phyloP scores from a whole-genome alignment of 768 basidiomycete genomes.

The Rossbeevera mucosa region DNA sequence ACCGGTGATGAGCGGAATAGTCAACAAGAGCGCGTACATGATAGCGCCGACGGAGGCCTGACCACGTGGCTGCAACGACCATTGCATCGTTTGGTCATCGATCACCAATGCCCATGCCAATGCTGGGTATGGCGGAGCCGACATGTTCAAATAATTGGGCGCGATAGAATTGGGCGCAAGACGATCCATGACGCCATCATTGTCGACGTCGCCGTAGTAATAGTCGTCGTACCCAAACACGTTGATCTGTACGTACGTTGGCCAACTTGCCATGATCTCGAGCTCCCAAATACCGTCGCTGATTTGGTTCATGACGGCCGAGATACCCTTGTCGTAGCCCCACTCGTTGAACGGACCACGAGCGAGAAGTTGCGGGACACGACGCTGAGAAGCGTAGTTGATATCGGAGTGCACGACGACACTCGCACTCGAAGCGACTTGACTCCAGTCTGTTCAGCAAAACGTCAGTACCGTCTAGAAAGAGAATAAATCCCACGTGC shows the following conservation, averaged over 20 bases:
- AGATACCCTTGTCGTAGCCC: slow-evolving; percentile 85
- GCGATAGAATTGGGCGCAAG: slow-evolving; percentile 84
- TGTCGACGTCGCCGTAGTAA: slow-evolving; percentile 89
- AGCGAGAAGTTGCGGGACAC: slow-evolving; percentile 81
- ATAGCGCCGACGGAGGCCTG: slow-evolving; percentile 75
- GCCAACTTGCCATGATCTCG: slow-evolving; percentile 89
- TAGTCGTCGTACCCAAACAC: slow-evolving; percentile 88
- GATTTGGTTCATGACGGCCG: slow-evolving; percentile 61
- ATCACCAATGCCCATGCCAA: slow-evolving; percentile 83
- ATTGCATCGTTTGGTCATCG: slow-evolving; percentile 71
- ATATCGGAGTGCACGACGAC: slow-evolving; percentile 76
- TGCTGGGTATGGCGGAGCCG: slow-evolving; percentile 83
- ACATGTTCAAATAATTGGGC: slow-evolving; percentile 87
- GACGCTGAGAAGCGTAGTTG: slow-evolving; percentile 55
- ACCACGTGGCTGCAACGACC: slow-evolving; percentile 80
- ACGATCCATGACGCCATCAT: slow-evolving; percentile 84
- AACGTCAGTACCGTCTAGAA: background rate
- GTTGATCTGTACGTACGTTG: slow-evolving; percentile 84
- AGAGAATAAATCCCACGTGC: slow-evolving; percentile 37
- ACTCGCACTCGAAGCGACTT: slow-evolving; percentile 53
- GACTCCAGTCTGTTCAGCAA: slow-evolving; percentile 65
- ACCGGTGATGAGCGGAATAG: slow-evolving; percentile 83
- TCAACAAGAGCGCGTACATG: slow-evolving; percentile 79
- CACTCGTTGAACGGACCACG: slow-evolving; percentile 89
- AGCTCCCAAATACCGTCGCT: slow-evolving; percentile 73